These are phyloP conservation scores for Zopfia rhizophila DNA, from an alignment of 2,329 filamentous ascomycete genomes.

Conservation along the genomic window DNA sequence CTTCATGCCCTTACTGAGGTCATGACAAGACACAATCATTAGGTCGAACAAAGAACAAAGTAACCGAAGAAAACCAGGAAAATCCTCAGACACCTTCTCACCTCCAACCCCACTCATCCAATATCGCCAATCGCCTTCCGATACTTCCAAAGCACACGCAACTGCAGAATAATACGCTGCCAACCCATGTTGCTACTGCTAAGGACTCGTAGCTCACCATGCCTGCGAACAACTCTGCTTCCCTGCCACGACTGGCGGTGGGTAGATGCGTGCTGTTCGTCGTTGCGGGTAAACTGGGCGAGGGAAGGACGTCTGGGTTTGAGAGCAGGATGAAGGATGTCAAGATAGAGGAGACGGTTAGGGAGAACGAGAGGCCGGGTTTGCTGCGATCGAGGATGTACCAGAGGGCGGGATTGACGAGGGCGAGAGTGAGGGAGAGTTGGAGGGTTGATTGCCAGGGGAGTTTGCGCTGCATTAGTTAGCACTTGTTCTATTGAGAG, in stretches of 20 bases:
- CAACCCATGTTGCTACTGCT: conserved; percentile 85
- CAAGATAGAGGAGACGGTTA: conserved; percentile 76
- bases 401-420: conserved; percentile 94
- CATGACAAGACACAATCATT: too few species aligned
- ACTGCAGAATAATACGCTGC: conserved; percentile 93
- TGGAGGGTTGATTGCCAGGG: conserved; percentile 97
- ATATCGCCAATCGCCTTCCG: conserved; percentile 75
- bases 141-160: conserved; percentile 97
- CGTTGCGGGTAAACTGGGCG: conserved; percentile 34
- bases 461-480: conserved; percentile 74
- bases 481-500: conserved; percentile 13
- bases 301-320: conserved; percentile 80
- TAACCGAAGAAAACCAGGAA: too few species aligned
- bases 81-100: too few species aligned
- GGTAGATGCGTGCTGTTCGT: conserved; percentile 36
- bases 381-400: conserved; percentile 93
- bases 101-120: conserved; percentile 34
- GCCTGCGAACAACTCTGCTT: conserved; percentile 58
- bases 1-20: too few species aligned
- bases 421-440: conserved; percentile 85
- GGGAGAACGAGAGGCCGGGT: conserved; percentile 83
- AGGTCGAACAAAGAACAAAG: too few species aligned
- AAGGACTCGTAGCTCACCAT: conserved; percentile 71
- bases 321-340: conserved; percentile 78
- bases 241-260: conserved; percentile 6